Conservation (phyloP, 2,329 filamentous ascomycete genomes). For the Hymenoscyphus infarciens region DNA sequence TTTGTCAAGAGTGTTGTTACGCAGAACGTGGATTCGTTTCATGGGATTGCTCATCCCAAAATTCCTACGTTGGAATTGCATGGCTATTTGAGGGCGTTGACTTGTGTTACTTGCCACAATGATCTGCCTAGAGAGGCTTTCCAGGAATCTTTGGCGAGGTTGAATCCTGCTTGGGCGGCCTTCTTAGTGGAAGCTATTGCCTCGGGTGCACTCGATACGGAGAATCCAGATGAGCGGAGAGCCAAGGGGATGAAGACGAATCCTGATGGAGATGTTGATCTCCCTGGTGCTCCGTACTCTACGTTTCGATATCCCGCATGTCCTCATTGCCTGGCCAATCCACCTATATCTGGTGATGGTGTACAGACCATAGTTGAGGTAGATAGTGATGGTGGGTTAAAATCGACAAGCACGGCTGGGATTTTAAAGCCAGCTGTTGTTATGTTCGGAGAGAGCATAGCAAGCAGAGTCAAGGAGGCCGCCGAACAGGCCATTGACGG, state of each 20-base stretch:
- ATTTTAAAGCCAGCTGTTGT: conserved; percentile 89
- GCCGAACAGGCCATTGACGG: conserved; percentile 79
- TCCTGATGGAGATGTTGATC: conserved; percentile 90
- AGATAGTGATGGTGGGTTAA: conserved; percentile 80
- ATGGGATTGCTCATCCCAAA: conserved; percentile 69
- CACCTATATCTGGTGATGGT: conserved; percentile 55
- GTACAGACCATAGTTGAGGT: conserved; percentile 58
- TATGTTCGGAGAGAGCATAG: conserved; percentile 94
- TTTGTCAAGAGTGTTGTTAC: conserved; percentile 77
- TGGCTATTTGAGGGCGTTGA: conserved; percentile 77
- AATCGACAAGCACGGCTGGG: conserved; percentile 61
- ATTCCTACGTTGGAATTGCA: conserved; percentile 82
- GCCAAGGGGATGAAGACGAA: conserved; percentile 75
- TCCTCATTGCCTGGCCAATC: conserved; percentile 68
- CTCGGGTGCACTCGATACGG: conserved; percentile 71
- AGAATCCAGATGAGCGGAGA: conserved; percentile 67
- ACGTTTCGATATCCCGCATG: conserved; percentile 91
- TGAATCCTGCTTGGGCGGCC: conserved; percentile 83
- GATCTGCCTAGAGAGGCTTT: conserved; percentile 70
- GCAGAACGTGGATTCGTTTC: conserved; percentile 97
- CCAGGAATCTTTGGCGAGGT: conserved; percentile 67
- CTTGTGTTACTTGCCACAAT: conserved; percentile 75
- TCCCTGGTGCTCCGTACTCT: conserved; percentile 81
- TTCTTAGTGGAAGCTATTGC: conserved; percentile 71
- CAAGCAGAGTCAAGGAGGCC: conserved; percentile 61